phyloP scores from a whole-genome alignment of 495 filamentous ascomycete species.

The Cladorrhinum samala region DNA sequence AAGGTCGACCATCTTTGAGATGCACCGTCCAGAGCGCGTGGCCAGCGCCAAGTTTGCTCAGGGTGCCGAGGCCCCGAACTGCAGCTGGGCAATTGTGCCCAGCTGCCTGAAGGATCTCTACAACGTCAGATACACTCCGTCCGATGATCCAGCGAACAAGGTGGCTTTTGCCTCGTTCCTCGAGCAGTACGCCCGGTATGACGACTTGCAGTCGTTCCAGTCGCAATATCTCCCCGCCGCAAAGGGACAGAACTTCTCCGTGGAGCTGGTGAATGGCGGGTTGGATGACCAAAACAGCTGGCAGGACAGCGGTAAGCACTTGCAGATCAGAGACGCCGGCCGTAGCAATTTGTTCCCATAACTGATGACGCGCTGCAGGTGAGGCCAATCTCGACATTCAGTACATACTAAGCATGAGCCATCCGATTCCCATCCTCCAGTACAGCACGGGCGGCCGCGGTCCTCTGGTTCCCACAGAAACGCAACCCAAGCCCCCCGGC shows the following conservation, averaged over 20 bases:
- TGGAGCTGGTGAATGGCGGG: slow-evolving; percentile 54
- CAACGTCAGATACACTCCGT: slow-evolving; percentile 37
- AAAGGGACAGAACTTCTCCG: slow-evolving; percentile 52
- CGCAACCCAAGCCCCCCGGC: slow-evolving; percentile 43
- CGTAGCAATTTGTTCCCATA: too few species aligned
- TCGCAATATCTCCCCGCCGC: slow-evolving; percentile 41
- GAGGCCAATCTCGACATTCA: slow-evolving; percentile 78
- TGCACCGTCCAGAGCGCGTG: slow-evolving; percentile 9
- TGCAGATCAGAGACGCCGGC: too few species aligned
- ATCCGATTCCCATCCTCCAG: slow-evolving; percentile 33
- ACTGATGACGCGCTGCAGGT: not conserved
- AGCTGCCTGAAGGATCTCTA: slow-evolving; percentile 56
- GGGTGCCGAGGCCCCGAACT: slow-evolving; percentile 24
- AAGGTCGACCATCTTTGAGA: slow-evolving; percentile 25
- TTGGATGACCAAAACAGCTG: slow-evolving; percentile 36
- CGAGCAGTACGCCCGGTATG: slow-evolving; percentile 54
- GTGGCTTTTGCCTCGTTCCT: slow-evolving; percentile 43
- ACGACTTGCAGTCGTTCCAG: slow-evolving; percentile 50
- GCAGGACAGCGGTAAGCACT: slow-evolving; percentile 22
- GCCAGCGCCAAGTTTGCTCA: slow-evolving; percentile 6
- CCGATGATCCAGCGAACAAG: slow-evolving; percentile 14
- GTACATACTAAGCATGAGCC: slow-evolving; percentile 51
- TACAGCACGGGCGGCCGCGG: slow-evolving; percentile 40
- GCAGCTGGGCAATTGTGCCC: slow-evolving; percentile 48
- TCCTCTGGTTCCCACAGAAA: slow-evolving; percentile 54